Evolutionary conservation across 768 basidiomycete species (phyloP).

Genomic region (Podaxis mareebaensis): DNA sequence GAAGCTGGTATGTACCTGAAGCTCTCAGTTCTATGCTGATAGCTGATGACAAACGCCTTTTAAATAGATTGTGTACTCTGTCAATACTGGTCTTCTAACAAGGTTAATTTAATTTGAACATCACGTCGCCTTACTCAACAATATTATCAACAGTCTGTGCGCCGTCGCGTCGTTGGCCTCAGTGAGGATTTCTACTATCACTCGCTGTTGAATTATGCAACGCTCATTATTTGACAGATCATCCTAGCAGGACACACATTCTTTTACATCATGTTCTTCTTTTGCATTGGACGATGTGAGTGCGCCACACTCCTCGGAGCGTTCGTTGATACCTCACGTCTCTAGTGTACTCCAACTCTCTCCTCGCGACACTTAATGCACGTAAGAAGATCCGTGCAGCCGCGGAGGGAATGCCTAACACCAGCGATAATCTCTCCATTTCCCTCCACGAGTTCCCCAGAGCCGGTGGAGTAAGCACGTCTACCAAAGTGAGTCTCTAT

Average conservation of each 20-base stretch:
- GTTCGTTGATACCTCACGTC: neutral
- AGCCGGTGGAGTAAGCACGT: conserved; percentile 17
- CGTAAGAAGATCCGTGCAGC: conserved; percentile 46
- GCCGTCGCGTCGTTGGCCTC: conserved; percentile 57
- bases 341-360: conserved; percentile 59
- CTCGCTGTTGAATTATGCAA: neutral
- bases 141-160: conserved; percentile 39
- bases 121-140: neutral
- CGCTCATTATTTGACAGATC: conserved; percentile 35
- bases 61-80: conserved; percentile 43
- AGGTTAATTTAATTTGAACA: conserved; percentile 28
- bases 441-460: conserved; percentile 42
- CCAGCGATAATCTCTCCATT: conserved; percentile 40
- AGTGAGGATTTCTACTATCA: conserved; percentile 29
- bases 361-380: conserved; percentile 62
- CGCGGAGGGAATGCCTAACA: conserved; percentile 38
- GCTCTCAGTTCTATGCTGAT: neutral
- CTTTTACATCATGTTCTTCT: conserved; percentile 62
- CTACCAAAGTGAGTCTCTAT: neutral
- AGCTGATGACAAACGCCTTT: neutral
- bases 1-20: conserved; percentile 33
- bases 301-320: conserved; percentile 14
- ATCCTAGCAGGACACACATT: conserved; percentile 45
- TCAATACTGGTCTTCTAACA: conserved; percentile 43
- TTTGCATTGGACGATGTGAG: conserved; percentile 59